These are phyloP conservation scores for Lignosus rhinocerotis DNA, from an alignment of 1,284 basidiomycete species.

Conservation along the genomic window DNA sequence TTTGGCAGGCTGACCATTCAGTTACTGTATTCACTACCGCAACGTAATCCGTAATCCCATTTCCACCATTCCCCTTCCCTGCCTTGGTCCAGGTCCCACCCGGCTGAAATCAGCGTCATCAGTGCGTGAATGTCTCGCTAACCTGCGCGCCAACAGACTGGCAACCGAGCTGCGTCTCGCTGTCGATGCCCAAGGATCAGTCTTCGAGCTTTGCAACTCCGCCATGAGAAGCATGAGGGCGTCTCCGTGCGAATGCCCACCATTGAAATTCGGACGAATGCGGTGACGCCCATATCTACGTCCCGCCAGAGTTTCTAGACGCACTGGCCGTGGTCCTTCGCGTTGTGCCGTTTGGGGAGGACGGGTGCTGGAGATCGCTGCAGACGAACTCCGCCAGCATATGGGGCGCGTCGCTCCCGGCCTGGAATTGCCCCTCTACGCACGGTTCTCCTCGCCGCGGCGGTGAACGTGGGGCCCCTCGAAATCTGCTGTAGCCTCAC, in stretches of 20 bases:
- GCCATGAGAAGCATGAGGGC: neutral
- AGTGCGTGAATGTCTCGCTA: constrained; percentile 3
- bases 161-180: neutral
- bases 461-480: constrained; percentile 22
- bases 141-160: neutral
- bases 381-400: no score
- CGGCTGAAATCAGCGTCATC: constrained; percentile 4
- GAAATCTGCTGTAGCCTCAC: constrained; percentile 16
- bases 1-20: constrained; percentile 5
- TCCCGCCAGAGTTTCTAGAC: neutral
- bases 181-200: neutral
- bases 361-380: no score
- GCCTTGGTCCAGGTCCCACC: neutral
- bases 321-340: neutral
- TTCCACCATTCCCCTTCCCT: constrained; percentile 2
- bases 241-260: neutral
- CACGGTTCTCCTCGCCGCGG: constrained; percentile 8
- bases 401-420: no score
- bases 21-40: constrained; percentile 10
- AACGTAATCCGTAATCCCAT: constrained; percentile 8
- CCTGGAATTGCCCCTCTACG: no score
- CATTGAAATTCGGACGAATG: neutral
- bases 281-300: neutral
- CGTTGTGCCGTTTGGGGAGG: no score
- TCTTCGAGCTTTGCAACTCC: constrained; percentile 3